Conservation (phyloP, 2,329 filamentous ascomycete species). For the Cercospora zeae-maydis region DNA sequence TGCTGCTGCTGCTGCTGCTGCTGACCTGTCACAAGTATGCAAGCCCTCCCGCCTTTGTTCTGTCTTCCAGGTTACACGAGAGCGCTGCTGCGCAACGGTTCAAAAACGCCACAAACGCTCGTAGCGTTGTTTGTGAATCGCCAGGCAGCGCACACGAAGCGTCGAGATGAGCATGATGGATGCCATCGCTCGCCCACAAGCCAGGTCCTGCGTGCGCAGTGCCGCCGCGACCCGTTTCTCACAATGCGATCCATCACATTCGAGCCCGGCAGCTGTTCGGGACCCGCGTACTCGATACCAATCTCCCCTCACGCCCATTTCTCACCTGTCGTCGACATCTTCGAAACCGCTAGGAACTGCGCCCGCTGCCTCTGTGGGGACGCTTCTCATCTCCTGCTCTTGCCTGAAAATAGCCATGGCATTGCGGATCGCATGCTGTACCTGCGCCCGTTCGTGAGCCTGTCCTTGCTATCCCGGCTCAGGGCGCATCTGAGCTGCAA, state of each 20-base stretch:
- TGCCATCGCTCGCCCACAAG: not conserved
- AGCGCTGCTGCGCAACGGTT: conserved; percentile 12
- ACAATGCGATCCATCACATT: conserved; percentile 25
- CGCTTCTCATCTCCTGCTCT: not conserved
- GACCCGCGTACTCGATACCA: not conserved
- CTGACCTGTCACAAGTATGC: conserved; percentile 30
- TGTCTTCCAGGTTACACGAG: not conserved
- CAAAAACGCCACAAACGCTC: conserved; percentile 26
- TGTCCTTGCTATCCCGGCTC: conserved; percentile 23
- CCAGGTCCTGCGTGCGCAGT: conserved; percentile 2
- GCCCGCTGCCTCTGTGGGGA: conserved; percentile 19
- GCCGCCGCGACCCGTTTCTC: conserved; percentile 12
- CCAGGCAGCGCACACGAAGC: conserved; percentile 23
- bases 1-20: conserved; percentile 9
- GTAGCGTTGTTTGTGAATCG: conserved; percentile 19
- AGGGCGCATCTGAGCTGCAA: conserved; percentile 20
- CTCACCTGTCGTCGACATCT: conserved; percentile 11
- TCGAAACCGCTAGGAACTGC: conserved; percentile 14
- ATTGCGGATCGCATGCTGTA: conserved; percentile 26
- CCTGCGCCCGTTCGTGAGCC: conserved; percentile 22
- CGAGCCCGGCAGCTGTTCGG: conserved; percentile 13
- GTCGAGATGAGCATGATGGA: conserved; percentile 15
- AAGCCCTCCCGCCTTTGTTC: conserved; percentile 35
- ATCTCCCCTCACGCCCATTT: conserved; percentile 12
- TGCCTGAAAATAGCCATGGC: conserved; percentile 18